These are phyloP conservation scores for Cryptococcus floricola DNA, from an alignment of 1,284 basidiomycete species.

Conservation along the genomic window DNA sequence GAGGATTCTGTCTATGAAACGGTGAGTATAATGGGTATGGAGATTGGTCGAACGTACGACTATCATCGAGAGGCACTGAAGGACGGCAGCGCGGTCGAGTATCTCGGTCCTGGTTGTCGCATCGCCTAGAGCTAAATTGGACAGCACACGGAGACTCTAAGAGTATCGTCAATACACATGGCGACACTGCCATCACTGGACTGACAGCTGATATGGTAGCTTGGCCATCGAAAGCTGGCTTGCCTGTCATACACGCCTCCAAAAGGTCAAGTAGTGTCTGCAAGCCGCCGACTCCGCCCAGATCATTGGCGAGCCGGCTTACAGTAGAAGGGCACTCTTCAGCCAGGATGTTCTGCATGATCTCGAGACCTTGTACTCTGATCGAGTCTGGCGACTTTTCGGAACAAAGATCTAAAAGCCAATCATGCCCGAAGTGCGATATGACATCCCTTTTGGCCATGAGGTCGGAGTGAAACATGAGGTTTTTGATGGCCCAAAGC, in stretches of 20 bases:
- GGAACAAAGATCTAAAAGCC: conserved; percentile 18
- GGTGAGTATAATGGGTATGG: background rate
- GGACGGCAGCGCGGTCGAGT: background rate
- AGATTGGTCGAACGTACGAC: background rate
- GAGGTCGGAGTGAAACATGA: conserved; percentile 60
- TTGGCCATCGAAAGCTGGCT: no score
- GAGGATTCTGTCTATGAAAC: background rate
- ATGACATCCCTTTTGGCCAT: conserved; percentile 64
- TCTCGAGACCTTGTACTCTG: conserved; percentile 37
- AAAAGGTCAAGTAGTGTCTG: no score
- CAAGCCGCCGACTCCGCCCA: no score
- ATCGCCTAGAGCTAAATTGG: conserved; percentile 43
- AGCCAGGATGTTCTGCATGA: conserved; percentile 45
- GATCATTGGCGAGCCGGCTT: no score
- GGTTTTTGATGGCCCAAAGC: conserved; percentile 76
- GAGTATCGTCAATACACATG: background rate
- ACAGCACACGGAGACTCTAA: conserved; percentile 32
- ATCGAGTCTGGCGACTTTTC: conserved; percentile 23
- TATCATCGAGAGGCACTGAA: no score
- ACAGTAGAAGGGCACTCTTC: conserved; percentile 15
- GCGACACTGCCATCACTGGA: no score
- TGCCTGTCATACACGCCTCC: no score
- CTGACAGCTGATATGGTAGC: no score
- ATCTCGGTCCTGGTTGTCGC: conserved; percentile 33
- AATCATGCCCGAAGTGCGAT: conserved; percentile 60